Conservation (phyloP, 2,329 filamentous ascomycete species). For the Alternaria atra region DNA sequence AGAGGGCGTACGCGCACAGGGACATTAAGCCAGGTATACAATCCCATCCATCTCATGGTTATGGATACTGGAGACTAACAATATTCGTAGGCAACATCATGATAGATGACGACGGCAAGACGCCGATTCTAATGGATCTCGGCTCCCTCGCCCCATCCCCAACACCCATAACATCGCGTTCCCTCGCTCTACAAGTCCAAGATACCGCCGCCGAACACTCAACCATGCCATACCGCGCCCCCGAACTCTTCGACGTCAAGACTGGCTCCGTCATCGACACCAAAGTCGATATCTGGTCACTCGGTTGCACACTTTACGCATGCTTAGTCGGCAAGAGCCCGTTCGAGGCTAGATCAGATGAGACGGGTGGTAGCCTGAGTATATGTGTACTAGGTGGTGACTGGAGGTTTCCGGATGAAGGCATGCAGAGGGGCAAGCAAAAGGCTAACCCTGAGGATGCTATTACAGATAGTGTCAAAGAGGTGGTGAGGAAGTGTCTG, state of each 20-base stretch:
- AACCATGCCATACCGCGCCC: conserved; percentile 98
- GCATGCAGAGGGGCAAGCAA: conserved; percentile 65
- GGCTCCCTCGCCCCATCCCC: conserved; percentile 89
- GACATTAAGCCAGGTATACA: conserved; percentile 92
- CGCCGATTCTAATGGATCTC: conserved; percentile 96
- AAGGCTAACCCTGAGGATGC: conserved; percentile 56
- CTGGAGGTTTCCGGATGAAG: conserved; percentile 95
- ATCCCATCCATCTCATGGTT: not conserved
- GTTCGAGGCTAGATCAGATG: conserved; percentile 94
- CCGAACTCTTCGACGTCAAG: conserved; percentile 97
- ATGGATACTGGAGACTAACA: conserved; percentile 16
- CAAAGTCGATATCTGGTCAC: conserved; percentile 96
- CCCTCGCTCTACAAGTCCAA: conserved; percentile 88
- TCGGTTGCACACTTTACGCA: conserved; percentile 97
- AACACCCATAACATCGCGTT: conserved; percentile 87
- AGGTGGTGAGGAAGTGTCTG: conserved; percentile 87
- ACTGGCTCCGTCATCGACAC: conserved; percentile 91
- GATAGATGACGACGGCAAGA: conserved; percentile 89
- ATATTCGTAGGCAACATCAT: conserved; percentile 84
- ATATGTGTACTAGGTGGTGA: conserved; percentile 93
- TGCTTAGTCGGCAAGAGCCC: conserved; percentile 96
- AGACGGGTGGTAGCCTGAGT: conserved; percentile 91
- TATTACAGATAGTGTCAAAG: conserved; percentile 84
- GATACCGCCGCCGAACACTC: conserved; percentile 95
- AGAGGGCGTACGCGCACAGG: conserved; percentile 87